Conservation (phyloP, 345 rosid species). For the Cardamine resedifolia region DNA sequence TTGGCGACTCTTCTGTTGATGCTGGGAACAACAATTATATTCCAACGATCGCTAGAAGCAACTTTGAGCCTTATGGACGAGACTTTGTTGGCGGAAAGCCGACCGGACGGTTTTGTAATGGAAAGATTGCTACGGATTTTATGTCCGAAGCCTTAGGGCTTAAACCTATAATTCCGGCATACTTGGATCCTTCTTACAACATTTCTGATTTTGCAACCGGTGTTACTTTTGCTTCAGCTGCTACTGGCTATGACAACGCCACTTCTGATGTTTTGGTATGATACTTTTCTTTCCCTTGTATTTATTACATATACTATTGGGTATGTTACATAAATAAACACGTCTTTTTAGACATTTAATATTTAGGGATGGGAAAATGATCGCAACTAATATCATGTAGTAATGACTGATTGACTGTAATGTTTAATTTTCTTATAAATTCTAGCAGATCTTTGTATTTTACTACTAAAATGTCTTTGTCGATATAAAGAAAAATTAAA, state of each 20-base stretch:
- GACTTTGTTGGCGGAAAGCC: conserved; percentile 52
- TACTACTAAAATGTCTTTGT: background rate
- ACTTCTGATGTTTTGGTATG: conserved; percentile 57
- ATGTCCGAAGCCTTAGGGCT: conserved; percentile 53
- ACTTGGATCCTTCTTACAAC: conserved; percentile 53
- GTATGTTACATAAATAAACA: background rate
- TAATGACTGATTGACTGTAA: too few species aligned
- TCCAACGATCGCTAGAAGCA: conserved; percentile 58
- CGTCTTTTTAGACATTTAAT: background rate
- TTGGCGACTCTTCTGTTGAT: conserved; percentile 62
- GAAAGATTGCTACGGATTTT: conserved; percentile 52
- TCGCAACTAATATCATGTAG: background rate
- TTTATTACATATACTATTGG: background rate
- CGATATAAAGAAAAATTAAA: background rate
- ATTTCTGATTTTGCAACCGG: conserved; percentile 59
- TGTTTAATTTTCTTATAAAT: background rate
- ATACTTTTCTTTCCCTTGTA: background rate
- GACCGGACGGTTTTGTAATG: conserved; percentile 62
- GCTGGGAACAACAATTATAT: conserved; percentile 60
- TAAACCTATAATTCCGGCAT: conserved; percentile 49
- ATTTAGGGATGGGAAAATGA: background rate
- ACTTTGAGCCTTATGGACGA: conserved; percentile 63
- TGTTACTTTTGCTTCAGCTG: conserved; percentile 63
- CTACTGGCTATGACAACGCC: conserved; percentile 56
- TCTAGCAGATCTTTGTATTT: background rate